Evolutionary conservation across 2,329 filamentous ascomycete genomes (phyloP), one percentile per base, ranked within the genome.

Genomic region (Gaeumannomyces sp.): DNA sequence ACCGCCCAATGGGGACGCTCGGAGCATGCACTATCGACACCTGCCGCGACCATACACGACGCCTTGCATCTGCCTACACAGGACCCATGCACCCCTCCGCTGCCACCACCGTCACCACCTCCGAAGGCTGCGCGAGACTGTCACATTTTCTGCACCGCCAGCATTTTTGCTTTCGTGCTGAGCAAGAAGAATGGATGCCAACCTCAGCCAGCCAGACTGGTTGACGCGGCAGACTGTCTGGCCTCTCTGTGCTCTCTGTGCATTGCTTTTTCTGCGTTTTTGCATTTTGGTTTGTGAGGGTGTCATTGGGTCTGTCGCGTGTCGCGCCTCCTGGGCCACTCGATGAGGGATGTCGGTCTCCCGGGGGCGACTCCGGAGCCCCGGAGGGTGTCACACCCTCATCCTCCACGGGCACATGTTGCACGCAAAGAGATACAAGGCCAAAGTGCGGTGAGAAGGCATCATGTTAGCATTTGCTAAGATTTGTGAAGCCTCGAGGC

Each of bases 11-110:
- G 45, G 45, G 22, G 45, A 53, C 22, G 45, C 45, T 53, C 45
- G 45, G 45, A 53, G 45, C 45, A n/a, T 53, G 45, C 45, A n/a
- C 45, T 53, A 53, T 53, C 45, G 45, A 53, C 45, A 53, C 45
- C 45, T 53, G 45, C 45, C n/a, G 45, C 22, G 45, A 53, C 45
- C 22, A 53, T n/a, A 22, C 45, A 53, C 45, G 45, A 53, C 45
- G 45, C 45, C 45, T 8, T 53, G 45, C 45, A 53, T n/a, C 45
- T 53, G 45, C 45, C 45, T 25, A 53, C 45, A 45, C 5, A 45
- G 10, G 11, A 19, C 22, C 45, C 45, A 53, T 53, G 45, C 45
- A n/a, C 22, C 45, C 45, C n/a, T n/a, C 45, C 45, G 22, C 45
- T 53, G 45, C 45, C 45, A 53, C 45, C 45, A 25, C 45, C 45